These are phyloP conservation scores for Ustilago vetiveriae DNA, from an alignment of 1,284 basidiomycete genomes.

Conservation along the genomic window DNA sequence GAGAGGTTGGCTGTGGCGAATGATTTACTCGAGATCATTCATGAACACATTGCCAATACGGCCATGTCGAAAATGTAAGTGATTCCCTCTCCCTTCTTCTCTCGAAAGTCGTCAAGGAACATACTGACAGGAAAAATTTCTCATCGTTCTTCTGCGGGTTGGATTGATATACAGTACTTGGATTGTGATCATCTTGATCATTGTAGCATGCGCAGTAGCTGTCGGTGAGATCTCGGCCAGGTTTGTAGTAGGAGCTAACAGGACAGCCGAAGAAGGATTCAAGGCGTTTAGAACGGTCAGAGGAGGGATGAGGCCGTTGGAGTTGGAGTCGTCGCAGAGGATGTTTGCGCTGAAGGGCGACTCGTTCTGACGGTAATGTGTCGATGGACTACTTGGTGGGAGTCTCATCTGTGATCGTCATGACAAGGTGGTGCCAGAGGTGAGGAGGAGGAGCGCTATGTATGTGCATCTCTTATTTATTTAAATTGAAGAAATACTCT, in stretches of 20 bases:
- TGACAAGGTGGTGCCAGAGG: too few species aligned
- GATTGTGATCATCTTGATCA: constrained; percentile 94
- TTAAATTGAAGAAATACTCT: not conserved
- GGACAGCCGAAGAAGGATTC: constrained; percentile 25
- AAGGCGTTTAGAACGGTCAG: constrained; percentile 2
- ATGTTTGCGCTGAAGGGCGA: constrained; percentile 14
- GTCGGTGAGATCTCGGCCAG: constrained; percentile 84
- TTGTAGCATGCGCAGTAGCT: constrained; percentile 86
- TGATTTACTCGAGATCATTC: constrained; percentile 76
- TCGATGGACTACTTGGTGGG: too few species aligned
- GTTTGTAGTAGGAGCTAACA: constrained; percentile 72
- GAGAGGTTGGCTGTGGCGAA: constrained; percentile 87
- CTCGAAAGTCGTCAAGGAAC: too few species aligned
- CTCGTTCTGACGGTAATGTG: constrained; percentile 3
- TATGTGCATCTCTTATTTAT: not conserved
- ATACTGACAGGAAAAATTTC: constrained; percentile 2
- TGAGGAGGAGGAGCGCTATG: too few species aligned
- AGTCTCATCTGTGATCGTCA: too few species aligned
- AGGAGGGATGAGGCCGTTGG: too few species aligned
- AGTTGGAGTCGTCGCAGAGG: not conserved
- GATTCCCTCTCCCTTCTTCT: too few species aligned
- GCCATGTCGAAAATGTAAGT: constrained; percentile 74
- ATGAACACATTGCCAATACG: constrained; percentile 88
- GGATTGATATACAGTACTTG: constrained; percentile 75
- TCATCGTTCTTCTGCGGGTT: not conserved